Evolutionary conservation across 108 stramenopile species (phyloP), one percentile per base, ranked within the genome.

Genomic region (Bacterosira constricta): DNA sequence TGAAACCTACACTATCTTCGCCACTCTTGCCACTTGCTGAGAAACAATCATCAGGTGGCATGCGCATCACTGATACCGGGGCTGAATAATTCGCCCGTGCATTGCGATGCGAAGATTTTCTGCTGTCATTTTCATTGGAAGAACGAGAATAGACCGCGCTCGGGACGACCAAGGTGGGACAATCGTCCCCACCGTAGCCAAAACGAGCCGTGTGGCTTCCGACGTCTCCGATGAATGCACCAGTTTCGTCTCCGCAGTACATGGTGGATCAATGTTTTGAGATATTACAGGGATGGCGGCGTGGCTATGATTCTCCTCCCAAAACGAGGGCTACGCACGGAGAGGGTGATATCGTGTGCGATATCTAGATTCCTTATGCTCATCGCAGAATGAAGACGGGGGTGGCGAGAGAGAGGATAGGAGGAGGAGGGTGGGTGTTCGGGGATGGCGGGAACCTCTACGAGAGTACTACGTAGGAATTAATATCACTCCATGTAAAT

Each of bases 201-300:
- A 95, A 95, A 20, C 90, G 93, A 44, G 86, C 69, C 6, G 80
- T 83, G 72, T 90, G 86, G 30, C 83, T 86, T 15, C 90, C 90
- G 30, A 92, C 75, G 45, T 95, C 90, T 13, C 93, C 93, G 55
- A 95, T 85, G 74, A 89, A 91, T 25, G 93, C 90, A 45, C 93
- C 93, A 6, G 93, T 95, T 70, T 95, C 93, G 61, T 95, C 93
- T 68, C 93, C 93, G 75, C 93, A 95, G 84, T 95, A 95, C 93
- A 95, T 95, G 35, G 47, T 69, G 44, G n/a, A n/a, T n/a, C n/a
- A n/a, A n/a, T n/a, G n/a, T n/a, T 46, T 25, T 23, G 25, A 12
- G 36, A 18, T 32, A n/a, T 2, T 12, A 57, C 2, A 3, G 57
- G 59, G 23, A 44, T 38, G 56, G 36, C 32, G 35, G 54, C 3